Conservation (phyloP, 2,329 filamentous ascomycete genomes). For the Sclerotinia borealis region DNA sequence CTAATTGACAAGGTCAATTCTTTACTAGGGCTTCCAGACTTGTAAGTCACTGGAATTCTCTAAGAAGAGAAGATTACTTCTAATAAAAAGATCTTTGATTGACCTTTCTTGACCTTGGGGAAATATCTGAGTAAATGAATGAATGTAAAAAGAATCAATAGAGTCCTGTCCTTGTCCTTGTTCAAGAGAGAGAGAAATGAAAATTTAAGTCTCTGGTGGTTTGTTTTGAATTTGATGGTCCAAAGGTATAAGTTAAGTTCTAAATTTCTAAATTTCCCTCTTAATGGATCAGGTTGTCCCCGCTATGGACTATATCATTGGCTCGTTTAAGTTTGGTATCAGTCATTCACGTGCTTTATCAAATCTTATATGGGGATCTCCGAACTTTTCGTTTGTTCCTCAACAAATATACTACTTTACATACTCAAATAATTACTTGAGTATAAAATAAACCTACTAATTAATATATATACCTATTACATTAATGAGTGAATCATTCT, state of each 20-base stretch:
- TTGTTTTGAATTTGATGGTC: conserved; percentile 10
- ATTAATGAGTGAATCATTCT: no score
- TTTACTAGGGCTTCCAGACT: neutral
- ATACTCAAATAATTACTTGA: no score
- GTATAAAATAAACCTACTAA: neutral
- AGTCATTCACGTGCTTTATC: neutral
- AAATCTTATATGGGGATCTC: conserved; percentile 4
- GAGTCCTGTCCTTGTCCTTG: neutral
- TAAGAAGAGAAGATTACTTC: neutral
- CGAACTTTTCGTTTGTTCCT: no score
- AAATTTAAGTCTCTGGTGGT: conserved; percentile 1
- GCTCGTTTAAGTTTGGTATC: neutral
- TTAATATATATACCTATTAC: neutral
- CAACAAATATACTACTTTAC: no score
- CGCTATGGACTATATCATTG: neutral
- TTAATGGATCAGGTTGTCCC: neutral
- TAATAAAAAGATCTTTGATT: neutral
- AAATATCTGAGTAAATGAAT: conserved; percentile 15
- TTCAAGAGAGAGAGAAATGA: conserved; percentile 1
- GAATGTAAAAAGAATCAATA: conserved; percentile 24
- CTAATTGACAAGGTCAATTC: neutral
- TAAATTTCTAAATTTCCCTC: neutral
- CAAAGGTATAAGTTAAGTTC: no score
- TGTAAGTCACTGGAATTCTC: neutral
- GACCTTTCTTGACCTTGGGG: neutral